Conservation (phyloP, 441 rosid genomes). For the Brassica hybrid region DNA sequence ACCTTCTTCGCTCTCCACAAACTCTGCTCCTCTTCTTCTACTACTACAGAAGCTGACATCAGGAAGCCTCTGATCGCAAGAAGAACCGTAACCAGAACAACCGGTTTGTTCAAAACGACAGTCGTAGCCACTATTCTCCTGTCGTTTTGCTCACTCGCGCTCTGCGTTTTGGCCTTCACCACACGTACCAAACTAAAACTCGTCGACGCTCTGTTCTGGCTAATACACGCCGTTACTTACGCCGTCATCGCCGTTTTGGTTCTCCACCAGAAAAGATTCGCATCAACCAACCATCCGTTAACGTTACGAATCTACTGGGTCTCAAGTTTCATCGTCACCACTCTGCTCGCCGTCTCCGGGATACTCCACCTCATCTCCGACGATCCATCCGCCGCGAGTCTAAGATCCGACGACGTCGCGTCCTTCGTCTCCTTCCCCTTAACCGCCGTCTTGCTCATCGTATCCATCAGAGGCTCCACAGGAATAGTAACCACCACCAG, state of each 20-base stretch:
- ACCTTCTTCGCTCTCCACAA: constrained; percentile 55
- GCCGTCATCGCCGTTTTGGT: constrained; percentile 59
- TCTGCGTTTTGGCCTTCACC: constrained; percentile 60
- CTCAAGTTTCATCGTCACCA: constrained; percentile 48
- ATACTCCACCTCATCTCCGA: constrained; percentile 48
- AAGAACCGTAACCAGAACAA: constrained; percentile 46
- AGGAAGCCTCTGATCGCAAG: constrained; percentile 60
- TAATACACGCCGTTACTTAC: constrained; percentile 75
- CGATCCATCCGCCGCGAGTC: constrained; percentile 36
- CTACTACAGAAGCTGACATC: constrained; percentile 29
- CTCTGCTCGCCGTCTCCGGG: constrained; percentile 62
- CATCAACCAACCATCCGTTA: constrained; percentile 62
- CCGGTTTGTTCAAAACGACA: constrained; percentile 64
- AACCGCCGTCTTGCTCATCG: constrained; percentile 55
- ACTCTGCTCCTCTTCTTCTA: constrained; percentile 45
- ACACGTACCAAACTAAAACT: constrained; percentile 40
- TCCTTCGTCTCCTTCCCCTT: constrained; percentile 62
- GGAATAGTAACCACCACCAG: constrained; percentile 49
- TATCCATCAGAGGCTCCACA: constrained; percentile 70
- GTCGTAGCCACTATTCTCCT: constrained; percentile 50
- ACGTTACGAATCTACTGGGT: constrained; percentile 73
- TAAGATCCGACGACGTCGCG: constrained; percentile 62
- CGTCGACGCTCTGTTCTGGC: constrained; percentile 62
- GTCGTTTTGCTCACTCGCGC: constrained; percentile 51
- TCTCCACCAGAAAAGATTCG: constrained; percentile 74